Base-by-base conservation (phyloP, 495 filamentous ascomycete genomes). In the Thozetella sp. region DNA sequence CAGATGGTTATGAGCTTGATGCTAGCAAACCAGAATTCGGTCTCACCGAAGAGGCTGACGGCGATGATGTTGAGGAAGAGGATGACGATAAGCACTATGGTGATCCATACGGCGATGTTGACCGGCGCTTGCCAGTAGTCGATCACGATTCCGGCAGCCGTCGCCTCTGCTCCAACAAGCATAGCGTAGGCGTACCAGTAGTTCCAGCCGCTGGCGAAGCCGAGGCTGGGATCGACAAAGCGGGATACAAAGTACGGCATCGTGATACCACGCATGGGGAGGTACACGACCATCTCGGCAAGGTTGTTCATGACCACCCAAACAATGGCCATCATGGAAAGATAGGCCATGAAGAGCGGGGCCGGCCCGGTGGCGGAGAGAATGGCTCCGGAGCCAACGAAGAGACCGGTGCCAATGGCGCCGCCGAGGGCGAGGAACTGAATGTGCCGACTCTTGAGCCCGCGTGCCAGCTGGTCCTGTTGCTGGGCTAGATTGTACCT, bases 141-240 rank as follows among this genome's bases (percentile, higher is more conserved):
- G 46, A 88, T 72, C 57, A 88, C 69, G 56, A 83, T 79, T 59
- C 72, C 75, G 23, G 77, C 82, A 1, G 82, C 82, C 0, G 76
- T 73, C 15, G 71, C 75, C 59, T 84, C 82, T 34, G 81, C 81
- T 0, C 76, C 78, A 23, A 82, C 64, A 6, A 81, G 69, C 40
- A 83, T 75, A n/a, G 78, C 63, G 55, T 79, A 80, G 0, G 76
- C 75, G 51, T 83, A 80, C 77, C 78, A 82, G 62, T 80, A 89
- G 61, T 92, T 93, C 90, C 89, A 93, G 17, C 92, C 92, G 65
- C 88, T 87, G 40, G 92, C 88, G 64, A 93, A 93, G 17, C 90
- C 90, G 63, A 94, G 74, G 65, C 87, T 88, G 12, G 85, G 82
- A 60, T 93, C 89, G 57, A 93, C 86, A 57, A 89, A 88, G 51